Evolutionary conservation across 2,329 filamentous ascomycete species (phyloP).

Genomic region (Phyllosticta paracitricarpa): DNA sequence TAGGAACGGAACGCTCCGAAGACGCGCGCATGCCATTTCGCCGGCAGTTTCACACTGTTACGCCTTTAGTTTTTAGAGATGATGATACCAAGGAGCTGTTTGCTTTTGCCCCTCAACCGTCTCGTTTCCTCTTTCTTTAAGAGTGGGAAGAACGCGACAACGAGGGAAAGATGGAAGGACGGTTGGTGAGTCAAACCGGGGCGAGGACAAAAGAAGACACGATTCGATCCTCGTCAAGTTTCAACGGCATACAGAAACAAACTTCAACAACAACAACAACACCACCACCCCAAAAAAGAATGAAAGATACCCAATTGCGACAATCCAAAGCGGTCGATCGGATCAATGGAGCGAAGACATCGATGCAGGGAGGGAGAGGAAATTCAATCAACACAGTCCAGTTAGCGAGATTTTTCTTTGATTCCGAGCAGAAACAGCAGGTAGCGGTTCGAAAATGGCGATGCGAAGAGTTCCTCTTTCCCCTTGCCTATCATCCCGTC

Average conservation of each 20-base stretch:
- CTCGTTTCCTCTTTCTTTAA: not conserved
- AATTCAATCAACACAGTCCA: too few species aligned
- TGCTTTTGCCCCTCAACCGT: not conserved
- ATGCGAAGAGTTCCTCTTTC: too few species aligned
- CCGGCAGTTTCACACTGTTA: not conserved
- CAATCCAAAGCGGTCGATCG: not conserved
- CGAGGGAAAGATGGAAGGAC: not conserved
- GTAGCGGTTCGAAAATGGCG: not conserved
- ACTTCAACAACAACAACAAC: not conserved
- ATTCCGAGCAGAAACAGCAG: not conserved
- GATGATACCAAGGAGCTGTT: not conserved
- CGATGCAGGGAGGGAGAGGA: too few species aligned
- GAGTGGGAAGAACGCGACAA: not conserved
- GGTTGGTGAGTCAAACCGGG: not conserved
- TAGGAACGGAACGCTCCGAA: not conserved
- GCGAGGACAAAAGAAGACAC: too few species aligned
- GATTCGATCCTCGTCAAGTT: not conserved
- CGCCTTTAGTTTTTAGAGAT: not conserved
- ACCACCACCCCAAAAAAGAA: not conserved
- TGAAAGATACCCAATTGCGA: not conserved
- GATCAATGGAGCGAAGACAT: too few species aligned
- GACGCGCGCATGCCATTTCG: not conserved
- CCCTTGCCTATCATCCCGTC: too few species aligned
- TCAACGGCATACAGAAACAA: not conserved
- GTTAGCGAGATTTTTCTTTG: not conserved